Evolutionary conservation across 768 basidiomycete genomes (phyloP), one percentile per base, ranked within the genome.

Genomic region (Russula vinacea): DNA sequence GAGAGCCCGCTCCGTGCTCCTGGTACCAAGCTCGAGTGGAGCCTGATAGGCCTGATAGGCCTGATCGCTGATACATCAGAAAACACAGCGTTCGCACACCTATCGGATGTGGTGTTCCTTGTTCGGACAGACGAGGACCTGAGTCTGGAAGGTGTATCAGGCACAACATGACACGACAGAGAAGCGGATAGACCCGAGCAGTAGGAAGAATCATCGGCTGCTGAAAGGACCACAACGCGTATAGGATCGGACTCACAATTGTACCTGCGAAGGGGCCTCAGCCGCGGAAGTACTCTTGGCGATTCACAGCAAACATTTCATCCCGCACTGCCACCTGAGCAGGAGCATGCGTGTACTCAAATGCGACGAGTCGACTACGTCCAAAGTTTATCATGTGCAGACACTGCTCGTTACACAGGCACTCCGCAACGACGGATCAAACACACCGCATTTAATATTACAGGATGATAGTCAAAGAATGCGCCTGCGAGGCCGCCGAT

Each of bases 51-150:
- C n/a, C n/a, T n/a, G n/a, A n/a, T n/a, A n/a, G n/a, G n/a, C n/a
- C n/a, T 33, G 35, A 35, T 8, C 49, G 59, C 24, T 0, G 19
- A 32, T 35, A 39, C 17, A 47, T 19, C 17, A 6, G 50, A 33
- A 52, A 35, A 66, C n/a, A 14, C 17, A 17, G 17, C 6, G 17
- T 19, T 22, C 49, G n/a, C 78, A 68, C 72, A 86, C 90, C 89
- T 68, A 85, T 83, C 2, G 92, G 92, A 75, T 92, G 91, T 6
- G 92, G 90, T 35, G 72, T 77, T 14, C 91, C 92, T 70, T 89
- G 84, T 67, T 86, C 73, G 69, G 81, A 88, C 35, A 77, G 78
- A 47, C 83, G 80, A 2, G 72, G 72, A 19, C 79, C 81, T 29
- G 73, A 73, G 71, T 82, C 83, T 84, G 59, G 47, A 22, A 70